Base-by-base conservation (phyloP, 805 yeast species). In the Starmerella floricola region DNA sequence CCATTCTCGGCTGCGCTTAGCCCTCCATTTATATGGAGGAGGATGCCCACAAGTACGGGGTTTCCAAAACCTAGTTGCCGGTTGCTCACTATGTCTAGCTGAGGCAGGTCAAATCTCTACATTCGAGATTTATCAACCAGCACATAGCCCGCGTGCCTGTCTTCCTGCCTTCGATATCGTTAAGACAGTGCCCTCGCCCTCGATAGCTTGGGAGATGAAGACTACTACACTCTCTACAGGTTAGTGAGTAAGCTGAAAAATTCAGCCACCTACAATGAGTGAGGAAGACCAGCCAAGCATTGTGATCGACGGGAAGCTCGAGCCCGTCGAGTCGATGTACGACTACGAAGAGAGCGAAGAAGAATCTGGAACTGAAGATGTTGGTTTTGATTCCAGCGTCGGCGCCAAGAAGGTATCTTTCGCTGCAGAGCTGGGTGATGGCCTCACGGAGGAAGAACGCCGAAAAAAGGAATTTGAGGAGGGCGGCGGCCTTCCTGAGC, bases 401-500 rank as follows among this genome's bases (percentile, higher is more conserved):
- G 47, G 37, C 46, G 53, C 34, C 30, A 66, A 79, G 66, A 87
- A 87, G 64, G 97, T 88, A 37, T 74, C 91, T 4, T 87, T 87
- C 61, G 61, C 59, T 20, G 71, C 62, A 23, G 76, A 68, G 44
- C 72, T 72, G 34, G 83, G 76, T 50, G 74, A 71, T 47, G 80
- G 71, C 37, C 67, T 68, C 40, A 62, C 63, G 30, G 84, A 76
- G 46, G 94, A 79, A 58, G 94, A 81, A 62, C 74, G 72, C 47
- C 78, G 85, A 56, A 71, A 72, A 56, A 72, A 76, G 59, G 96
- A 88, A 62, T 87, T 91, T 55, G 93, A 84, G 71, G 97, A 85
- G 64, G 95, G 97, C 62, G 97, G 97, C 46, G 98, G 98, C 40
- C 73, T 91, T 46, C 98, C 98, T 42, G 95, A 82, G 62, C 98